Base-by-base conservation (phyloP, 169 alveolate species). In the Plasmodium gonderi region DNA sequence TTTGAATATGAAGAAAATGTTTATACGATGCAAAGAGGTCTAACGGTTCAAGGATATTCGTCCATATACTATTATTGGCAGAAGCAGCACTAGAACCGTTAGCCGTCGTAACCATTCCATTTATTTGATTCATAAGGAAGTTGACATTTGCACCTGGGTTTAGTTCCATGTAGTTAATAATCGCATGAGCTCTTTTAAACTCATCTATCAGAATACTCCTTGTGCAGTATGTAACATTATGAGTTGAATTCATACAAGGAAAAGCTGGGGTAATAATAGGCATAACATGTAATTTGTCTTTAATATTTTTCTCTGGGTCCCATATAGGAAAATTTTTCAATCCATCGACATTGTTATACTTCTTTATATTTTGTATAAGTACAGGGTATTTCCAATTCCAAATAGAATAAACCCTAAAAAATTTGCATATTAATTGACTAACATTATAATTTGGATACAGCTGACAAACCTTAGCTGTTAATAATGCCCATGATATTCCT, bases 401-500 rank as follows among this genome's bases (percentile, higher is more conserved):
- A 64, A 95, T 95, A 68, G 97, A 96, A 92, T 96, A 98, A 23
- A 98, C 97, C 60, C 96, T 95, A 95, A 99, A 99, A 97, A 99
- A 99, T 89, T 99, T 97, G 83, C 98, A 95, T 31, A 98, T 96
- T 33, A 98, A 94, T 67, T 97, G 98, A 80, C 97, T 98, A 2
- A 99, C 98, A 45, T 94, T 96, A 77, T 96, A 96, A 95, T 98
- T 97, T 2, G 99, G 99, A 93, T 97, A 98, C 81, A 96, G 95
- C 87, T 98, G 99, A 90, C 99, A 99, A 23, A 99, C 97, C 79
- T 99, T 96, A 3, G 99, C 99, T 20, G 98, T 99, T 45, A 99
- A 95, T 47, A 99, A 97, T n/a, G 99, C 99, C 99, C 99, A 99
- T 12, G 99, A 98, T 38, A 98, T 98, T 4, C 99, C 99, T 7